Base-by-base conservation (phyloP, 805 yeast species). In the Yarrowia sp. region DNA sequence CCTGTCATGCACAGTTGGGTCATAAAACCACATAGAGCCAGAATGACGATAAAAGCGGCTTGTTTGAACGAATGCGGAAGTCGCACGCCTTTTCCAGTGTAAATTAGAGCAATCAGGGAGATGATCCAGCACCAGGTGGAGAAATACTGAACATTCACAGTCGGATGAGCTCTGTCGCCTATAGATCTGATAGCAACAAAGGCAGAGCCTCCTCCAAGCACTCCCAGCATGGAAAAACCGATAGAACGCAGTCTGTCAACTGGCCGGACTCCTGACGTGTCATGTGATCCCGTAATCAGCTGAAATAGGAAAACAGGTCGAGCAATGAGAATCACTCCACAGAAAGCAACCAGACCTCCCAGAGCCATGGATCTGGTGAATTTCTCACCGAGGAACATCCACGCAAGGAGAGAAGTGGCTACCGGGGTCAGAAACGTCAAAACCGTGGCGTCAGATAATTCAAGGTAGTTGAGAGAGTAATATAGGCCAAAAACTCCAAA, bases 401-500 rank as follows among this genome's bases (percentile, higher is more conserved):
- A 87, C 0, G 97, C 97, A 68, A 89, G 77, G 26, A 91, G 77
- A 0, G 92, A 90, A 0, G 97, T 89, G 16, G 89, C 84, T 68
- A 90, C 83, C 0, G 98, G 98, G 0, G 87, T 82, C 73, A 92
- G 77, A 72, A 92, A 92, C 2, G 94, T 86, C 64, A 92, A 88
- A 15, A 90, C 88, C 0, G 91, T 88, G 0, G 96, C 90, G 74
- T 92, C 97, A 11, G 93, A 87, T 7, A 92, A 83, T 64, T 91
- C 85, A 56, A 92, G 81, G 73, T 89, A 90, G 79, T 86, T 82
- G 71, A 92, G 79, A 0, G 97, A 86, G 75, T 82, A 90, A 77
- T 91, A 92, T 75, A 90, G 81, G 4, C 94, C 89, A 74, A 88
- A 88, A 7, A 92, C 96, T 3, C 97, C 97, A 69, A 89, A 76